Evolutionary conservation across 768 basidiomycete genomes (phyloP).

Genomic region (Boletus vinaceobasis): DNA sequence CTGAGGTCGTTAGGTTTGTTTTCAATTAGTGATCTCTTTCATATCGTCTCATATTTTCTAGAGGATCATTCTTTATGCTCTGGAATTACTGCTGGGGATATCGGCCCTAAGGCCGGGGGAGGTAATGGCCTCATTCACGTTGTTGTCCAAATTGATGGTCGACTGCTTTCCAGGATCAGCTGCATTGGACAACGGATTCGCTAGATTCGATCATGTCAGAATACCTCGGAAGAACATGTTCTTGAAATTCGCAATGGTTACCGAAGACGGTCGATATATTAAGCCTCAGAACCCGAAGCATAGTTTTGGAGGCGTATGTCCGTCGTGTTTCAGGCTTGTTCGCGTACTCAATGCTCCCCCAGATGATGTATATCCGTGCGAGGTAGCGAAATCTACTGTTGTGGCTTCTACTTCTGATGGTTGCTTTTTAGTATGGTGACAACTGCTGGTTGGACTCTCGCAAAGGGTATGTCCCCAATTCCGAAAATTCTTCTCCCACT

Average conservation of each 20-base stretch:
- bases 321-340: not conserved
- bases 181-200: slow-evolving; percentile 65
- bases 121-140: slow-evolving; percentile 23
- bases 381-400: slow-evolving; percentile 33
- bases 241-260: slow-evolving; percentile 68
- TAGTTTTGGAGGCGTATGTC: slow-evolving; percentile 69
- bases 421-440: slow-evolving; percentile 54
- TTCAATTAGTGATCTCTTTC: not conserved
- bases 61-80: slow-evolving; percentile 60
- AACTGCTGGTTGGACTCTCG: slow-evolving; percentile 58
- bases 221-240: slow-evolving; percentile 73
- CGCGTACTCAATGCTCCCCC: not conserved
- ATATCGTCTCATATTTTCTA: slow-evolving; percentile 22
- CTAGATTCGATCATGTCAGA: slow-evolving; percentile 59
- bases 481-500: not conserved
- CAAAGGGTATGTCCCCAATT: slow-evolving; percentile 46
- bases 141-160: not conserved
- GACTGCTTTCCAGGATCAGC: slow-evolving; percentile 41
- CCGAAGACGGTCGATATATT: slow-evolving; percentile 59
- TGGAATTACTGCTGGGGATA: slow-evolving; percentile 66
- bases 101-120: slow-evolving; percentile 40
- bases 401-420: not conserved
- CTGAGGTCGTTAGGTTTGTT: slow-evolving; percentile 56
- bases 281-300: slow-evolving; percentile 70
- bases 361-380: slow-evolving; percentile 77